Base-by-base conservation (phyloP, 1,284 basidiomycete genomes). In the Malassezia pachydermatis region DNA sequence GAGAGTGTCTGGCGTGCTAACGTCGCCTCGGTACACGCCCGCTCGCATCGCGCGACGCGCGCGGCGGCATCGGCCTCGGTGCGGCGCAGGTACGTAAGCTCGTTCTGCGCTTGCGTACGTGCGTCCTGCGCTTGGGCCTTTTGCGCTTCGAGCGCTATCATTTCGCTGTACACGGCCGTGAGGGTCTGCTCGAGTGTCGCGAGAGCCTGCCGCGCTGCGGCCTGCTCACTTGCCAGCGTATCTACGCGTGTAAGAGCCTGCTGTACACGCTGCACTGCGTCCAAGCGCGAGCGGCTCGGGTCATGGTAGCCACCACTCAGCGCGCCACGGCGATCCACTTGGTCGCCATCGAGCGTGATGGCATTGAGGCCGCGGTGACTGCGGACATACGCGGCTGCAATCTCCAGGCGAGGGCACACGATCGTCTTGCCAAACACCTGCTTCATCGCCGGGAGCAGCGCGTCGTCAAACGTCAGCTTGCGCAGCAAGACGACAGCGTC, bases 401-500 rank as follows among this genome's bases (percentile, higher is more conserved):
- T 84, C 9, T 84, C 83, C 48, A 99, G 80, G 66, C 92, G 87
- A 27, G 84, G 80, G 70, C 92, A 96, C 29, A 99, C 86, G 72
- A 92, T 88, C 0, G 89, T 96, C 73, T 88, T 88, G 27, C 89
- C 89, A 63, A 99, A 99, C n/a, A 98, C 88, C 71, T 96, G 92
- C 67, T 90, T 82, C 73, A 98, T 88, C 0, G 94, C 94, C 58
- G 86, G 84, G 33, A 78, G 76, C 65, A 84, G 84, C 14, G 72
- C 72, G 2, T 76, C 76, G 57, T 90, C 83, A 66, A 83, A 98
- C 2, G 78, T 76, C 48, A 99, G 79, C 72, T 90, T 90, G 55
- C 83, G 79, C 43, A 75, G 63, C 72, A 76, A 64, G 0, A 89
- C 87, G 35, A 95, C 81, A 0, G 88, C 88, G 60, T 98, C 92